A percentile compares a stretch with the other conserved stretches of the same genome.
These are phyloP conservation scores for Peniophora sp. DNA, from an alignment of 1,284 basidiomycete species.

Conservation along the genomic window DNA sequence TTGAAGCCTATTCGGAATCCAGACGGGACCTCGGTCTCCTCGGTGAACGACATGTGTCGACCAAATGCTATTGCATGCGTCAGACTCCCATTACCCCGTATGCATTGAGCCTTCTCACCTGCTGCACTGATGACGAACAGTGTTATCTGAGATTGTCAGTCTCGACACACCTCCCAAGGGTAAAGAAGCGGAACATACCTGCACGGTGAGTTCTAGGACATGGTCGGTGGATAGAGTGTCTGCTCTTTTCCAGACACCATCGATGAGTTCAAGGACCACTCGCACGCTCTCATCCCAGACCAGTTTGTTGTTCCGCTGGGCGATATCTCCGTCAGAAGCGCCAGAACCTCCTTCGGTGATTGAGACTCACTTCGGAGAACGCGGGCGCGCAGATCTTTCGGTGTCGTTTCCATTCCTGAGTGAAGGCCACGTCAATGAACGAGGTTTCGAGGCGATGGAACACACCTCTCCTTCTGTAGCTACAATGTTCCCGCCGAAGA, in stretches of 20 bases:
- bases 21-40: conserved; percentile 29
- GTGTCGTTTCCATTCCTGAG: conserved; percentile 45
- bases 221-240: conserved; percentile 23
- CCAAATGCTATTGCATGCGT: conserved; percentile 55
- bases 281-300: conserved; percentile 49
- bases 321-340: background rate
- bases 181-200: conserved; percentile 25
- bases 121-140: conserved; percentile 50
- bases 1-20: conserved; percentile 52
- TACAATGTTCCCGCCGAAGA: conserved; percentile 48
- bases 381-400: conserved; percentile 37
- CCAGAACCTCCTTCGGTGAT: background rate
- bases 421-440: too few relatives aligned
- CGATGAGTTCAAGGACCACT: conserved; percentile 27
- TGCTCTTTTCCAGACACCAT: conserved; percentile 25
- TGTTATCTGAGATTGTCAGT: conserved; percentile 32
- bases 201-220: conserved; percentile 34
- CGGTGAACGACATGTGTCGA: conserved; percentile 40
- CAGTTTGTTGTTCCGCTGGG: conserved; percentile 37
- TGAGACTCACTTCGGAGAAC: conserved; percentile 30
- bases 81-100: background rate
- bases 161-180: background rate
- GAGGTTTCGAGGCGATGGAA: too few relatives aligned
- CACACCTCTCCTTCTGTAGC: conserved; percentile 39
- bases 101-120: conserved; percentile 19